A percentile compares a stretch with the other conserved stretches of the same genome.
Conservation (phyloP, 176 grass and related monocot species). For the Thinopyrum elongatum region DNA sequence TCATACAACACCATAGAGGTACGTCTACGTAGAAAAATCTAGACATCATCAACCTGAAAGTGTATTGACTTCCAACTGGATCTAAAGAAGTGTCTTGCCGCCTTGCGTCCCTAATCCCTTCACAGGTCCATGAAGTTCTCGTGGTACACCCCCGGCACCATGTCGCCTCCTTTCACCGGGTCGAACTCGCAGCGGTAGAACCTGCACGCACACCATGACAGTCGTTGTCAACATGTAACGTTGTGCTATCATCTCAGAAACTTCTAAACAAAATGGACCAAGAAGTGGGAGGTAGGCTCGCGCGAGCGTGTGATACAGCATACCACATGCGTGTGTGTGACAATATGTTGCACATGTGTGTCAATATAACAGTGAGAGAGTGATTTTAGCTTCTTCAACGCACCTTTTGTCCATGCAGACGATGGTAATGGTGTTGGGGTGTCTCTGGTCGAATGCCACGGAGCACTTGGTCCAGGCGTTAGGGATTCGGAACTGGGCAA, state of each 20-base stretch:
- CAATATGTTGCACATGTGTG: too few species aligned
- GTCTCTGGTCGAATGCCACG: conserved; percentile 53
- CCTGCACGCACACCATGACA: conserved; percentile 22
- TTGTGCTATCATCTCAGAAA: neutral
- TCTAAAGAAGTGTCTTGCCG: too few species aligned
- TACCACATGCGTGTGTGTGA: too few species aligned
- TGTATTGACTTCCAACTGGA: too few species aligned
- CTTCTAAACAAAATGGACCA: neutral
- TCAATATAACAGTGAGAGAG: neutral
- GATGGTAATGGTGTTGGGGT: conserved; percentile 53
- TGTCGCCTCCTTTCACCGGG: conserved; percentile 52
- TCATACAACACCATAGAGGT: too few species aligned
- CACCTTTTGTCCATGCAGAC: conserved; percentile 82
- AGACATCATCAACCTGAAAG: too few species aligned
- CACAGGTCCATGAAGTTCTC: conserved; percentile 47
- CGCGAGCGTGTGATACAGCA: too few species aligned
- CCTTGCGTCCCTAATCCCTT: neutral
- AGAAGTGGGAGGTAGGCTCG: neutral
- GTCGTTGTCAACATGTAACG: neutral
- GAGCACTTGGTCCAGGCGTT: conserved; percentile 44
- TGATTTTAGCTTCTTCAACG: neutral
- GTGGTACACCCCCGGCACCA: conserved; percentile 51
- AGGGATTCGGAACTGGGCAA: conserved; percentile 56
- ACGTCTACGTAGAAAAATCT: too few species aligned
- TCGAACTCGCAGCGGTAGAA: conserved; percentile 83